Evolutionary conservation across 2,329 filamentous ascomycete species (phyloP).

Genomic region (Neofusicoccum cordaticola): DNA sequence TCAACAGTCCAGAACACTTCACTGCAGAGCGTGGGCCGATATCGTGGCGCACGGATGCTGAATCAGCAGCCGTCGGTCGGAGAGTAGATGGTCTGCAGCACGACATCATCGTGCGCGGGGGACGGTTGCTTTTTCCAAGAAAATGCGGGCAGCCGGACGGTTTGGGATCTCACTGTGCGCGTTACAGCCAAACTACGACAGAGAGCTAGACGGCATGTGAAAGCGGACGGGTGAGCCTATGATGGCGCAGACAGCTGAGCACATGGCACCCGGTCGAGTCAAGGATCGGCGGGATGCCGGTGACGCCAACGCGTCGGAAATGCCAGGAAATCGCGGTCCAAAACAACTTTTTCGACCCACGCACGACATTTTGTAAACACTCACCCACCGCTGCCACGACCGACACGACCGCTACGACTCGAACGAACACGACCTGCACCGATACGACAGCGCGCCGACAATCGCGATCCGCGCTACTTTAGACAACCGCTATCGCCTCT

Average conservation of each 20-base stretch:
- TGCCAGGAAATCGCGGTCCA: slow-evolving; percentile 10
- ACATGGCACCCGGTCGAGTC: neutral
- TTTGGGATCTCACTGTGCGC: neutral
- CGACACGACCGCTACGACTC: slow-evolving; percentile 4
- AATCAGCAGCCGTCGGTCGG: neutral
- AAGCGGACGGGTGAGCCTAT: neutral
- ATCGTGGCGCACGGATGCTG: neutral
- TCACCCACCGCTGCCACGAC: neutral
- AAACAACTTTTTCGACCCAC: slow-evolving; percentile 13
- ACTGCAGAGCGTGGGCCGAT: neutral
- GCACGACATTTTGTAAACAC: neutral
- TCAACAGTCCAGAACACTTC: neutral
- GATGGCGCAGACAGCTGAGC: neutral
- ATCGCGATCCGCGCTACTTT: neutral
- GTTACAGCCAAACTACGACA: neutral
- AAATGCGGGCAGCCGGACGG: neutral
- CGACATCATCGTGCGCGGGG: neutral
- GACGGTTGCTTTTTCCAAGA: neutral
- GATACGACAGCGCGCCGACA: neutral
- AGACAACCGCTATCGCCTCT: neutral
- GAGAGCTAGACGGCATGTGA: neutral
- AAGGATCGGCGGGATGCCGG: neutral
- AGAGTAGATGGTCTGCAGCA: neutral
- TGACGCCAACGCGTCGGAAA: slow-evolving; percentile 17
- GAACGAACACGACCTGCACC: neutral